phyloP scores from a whole-genome alignment of 495 filamentous ascomycete species.

The Penicillium lividum region DNA sequence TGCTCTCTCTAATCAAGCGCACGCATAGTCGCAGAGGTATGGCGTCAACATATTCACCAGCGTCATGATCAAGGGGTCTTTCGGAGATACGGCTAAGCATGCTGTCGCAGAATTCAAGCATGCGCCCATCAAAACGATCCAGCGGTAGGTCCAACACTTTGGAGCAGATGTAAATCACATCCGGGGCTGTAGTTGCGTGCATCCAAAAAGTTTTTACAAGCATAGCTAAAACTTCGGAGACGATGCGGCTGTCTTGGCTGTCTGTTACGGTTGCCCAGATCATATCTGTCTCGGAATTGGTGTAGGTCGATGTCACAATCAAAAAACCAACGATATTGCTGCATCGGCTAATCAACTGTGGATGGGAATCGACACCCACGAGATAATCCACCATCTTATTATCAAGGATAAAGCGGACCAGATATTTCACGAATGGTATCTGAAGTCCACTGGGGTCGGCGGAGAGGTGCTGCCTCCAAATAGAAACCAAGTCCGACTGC shows the following conservation, averaged over 20 bases:
- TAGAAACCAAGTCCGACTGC: slow-evolving; percentile 65
- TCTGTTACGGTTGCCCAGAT: slow-evolving; percentile 84
- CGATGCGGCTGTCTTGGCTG: slow-evolving; percentile 81
- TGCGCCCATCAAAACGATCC: slow-evolving; percentile 54
- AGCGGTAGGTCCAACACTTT: slow-evolving; percentile 74
- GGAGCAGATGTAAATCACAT: slow-evolving; percentile 68
- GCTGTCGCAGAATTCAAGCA: slow-evolving; percentile 48
- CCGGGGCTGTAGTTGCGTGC: slow-evolving; percentile 45
- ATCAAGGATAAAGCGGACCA: slow-evolving; percentile 63
- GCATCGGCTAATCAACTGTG: slow-evolving; percentile 79
- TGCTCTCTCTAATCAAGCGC: slow-evolving; percentile 67
- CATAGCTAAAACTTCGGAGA: slow-evolving; percentile 77
- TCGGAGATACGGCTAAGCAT: slow-evolving; percentile 42
- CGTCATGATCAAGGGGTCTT: slow-evolving; percentile 26
- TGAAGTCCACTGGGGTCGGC: slow-evolving; percentile 30
- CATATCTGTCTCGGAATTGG: slow-evolving; percentile 67
- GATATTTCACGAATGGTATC: slow-evolving; percentile 60
- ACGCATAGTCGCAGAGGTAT: slow-evolving; percentile 56
- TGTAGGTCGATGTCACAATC: slow-evolving; percentile 76
- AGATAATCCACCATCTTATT: slow-evolving; percentile 79
- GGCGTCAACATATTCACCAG: slow-evolving; percentile 33
- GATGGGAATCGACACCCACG: slow-evolving; percentile 87
- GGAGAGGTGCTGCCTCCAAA: slow-evolving; percentile 59
- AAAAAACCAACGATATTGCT: slow-evolving; percentile 86
- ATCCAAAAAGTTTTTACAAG: slow-evolving; percentile 64